A percentile compares a stretch with the other conserved stretches of the same genome.
These are phyloP conservation scores for Lactuca sativa DNA, from an alignment of 129 eudicot genomes.

Conservation along the genomic window DNA sequence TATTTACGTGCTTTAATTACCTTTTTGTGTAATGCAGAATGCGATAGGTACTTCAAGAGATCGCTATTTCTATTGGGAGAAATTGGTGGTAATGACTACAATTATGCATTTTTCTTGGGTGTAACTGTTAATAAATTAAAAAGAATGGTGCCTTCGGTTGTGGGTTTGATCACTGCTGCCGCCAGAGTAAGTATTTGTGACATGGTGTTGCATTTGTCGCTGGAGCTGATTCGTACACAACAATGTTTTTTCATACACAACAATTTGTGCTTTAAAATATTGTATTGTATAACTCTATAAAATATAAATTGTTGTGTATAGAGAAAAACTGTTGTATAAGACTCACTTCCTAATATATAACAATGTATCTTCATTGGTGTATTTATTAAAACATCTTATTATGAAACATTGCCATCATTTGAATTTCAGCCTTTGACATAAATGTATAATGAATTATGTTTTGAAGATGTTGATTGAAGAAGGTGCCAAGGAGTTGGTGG, in stretches of 20 bases:
- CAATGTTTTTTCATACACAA: no score
- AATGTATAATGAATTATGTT: not conserved
- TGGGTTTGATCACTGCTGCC: conserved; percentile 46
- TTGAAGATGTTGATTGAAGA: conserved; percentile 60
- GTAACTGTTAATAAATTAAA: conserved; percentile 36
- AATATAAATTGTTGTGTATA: no score
- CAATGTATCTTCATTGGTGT: no score
- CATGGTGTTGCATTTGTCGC: not conserved
- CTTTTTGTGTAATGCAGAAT: conserved; percentile 37
- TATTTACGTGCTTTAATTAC: not conserved
- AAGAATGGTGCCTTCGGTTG: conserved; percentile 58
- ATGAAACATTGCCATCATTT: no score
- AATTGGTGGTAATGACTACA: conserved; percentile 91
- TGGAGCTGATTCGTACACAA: no score
- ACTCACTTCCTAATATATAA: no score
- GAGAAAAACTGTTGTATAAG: no score
- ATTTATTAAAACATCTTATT: no score
- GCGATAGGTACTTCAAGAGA: conserved; percentile 49
- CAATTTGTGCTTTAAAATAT: no score
- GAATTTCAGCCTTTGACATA: not conserved
- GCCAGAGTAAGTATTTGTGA: conserved; percentile 47
- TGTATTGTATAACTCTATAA: no score
- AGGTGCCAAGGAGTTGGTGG: conserved; percentile 71
- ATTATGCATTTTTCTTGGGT: conserved; percentile 62
- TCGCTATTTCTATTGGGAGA: conserved; percentile 79